These are phyloP conservation scores for Phlebiopsis flavidoalba DNA, from an alignment of 768 basidiomycete species.

Conservation along the genomic window DNA sequence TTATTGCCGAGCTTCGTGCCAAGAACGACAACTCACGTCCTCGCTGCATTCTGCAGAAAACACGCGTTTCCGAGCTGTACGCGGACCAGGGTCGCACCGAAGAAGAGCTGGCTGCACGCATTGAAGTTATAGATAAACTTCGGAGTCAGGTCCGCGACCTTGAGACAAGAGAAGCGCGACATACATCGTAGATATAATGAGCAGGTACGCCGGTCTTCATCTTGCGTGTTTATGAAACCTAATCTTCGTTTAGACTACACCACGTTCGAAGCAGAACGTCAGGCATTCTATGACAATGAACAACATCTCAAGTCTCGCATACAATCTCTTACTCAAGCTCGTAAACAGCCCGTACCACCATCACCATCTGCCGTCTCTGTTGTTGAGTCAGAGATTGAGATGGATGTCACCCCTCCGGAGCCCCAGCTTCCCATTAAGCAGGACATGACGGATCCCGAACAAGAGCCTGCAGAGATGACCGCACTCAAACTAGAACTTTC, in stretches of 20 bases:
- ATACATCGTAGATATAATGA: constrained; percentile 80
- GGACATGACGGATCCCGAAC: constrained; percentile 57
- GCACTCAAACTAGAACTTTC: constrained; percentile 79
- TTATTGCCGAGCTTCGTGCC: constrained; percentile 49
- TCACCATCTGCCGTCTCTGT: constrained; percentile 25
- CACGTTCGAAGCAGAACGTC: constrained; percentile 88
- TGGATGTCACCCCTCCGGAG: constrained; percentile 39
- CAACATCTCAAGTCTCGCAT: constrained; percentile 91
- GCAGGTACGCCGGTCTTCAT: constrained; percentile 48
- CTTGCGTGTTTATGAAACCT: constrained; percentile 8
- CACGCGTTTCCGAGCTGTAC: constrained; percentile 74
- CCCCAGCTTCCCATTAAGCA: constrained; percentile 29
- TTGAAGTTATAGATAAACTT: constrained; percentile 81
- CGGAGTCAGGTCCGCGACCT: constrained; percentile 76
- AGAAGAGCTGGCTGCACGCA: constrained; percentile 72
- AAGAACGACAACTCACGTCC: constrained; percentile 65
- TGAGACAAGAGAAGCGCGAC: constrained; percentile 86
- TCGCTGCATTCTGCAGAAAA: constrained; percentile 64
- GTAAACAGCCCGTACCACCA: constrained; percentile 42
- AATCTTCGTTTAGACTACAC: constrained; percentile 50
- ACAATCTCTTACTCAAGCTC: constrained; percentile 66
- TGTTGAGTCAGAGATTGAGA: constrained; percentile 29
- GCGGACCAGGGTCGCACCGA: constrained; percentile 79
- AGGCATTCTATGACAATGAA: constrained; percentile 90
- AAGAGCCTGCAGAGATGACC: constrained; percentile 85